These are phyloP conservation scores for Diaporthe destruens DNA, from an alignment of 2,329 filamentous ascomycete genomes.

Conservation along the genomic window DNA sequence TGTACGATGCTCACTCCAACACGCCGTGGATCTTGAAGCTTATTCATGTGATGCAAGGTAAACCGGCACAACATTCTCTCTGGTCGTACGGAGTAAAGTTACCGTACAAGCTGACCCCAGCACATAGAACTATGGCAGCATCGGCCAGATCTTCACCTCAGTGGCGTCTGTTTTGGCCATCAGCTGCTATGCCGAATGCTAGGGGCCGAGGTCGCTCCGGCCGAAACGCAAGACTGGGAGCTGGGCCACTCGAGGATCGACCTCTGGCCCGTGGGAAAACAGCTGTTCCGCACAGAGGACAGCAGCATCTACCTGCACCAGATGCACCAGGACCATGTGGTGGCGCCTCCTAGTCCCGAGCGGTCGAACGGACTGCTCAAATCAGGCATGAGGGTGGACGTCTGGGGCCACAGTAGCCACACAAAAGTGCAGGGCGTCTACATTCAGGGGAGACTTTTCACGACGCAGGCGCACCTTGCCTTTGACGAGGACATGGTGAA, in stretches of 20 bases:
- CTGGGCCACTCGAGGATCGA: slow-evolving; percentile 74
- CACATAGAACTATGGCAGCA: slow-evolving; percentile 60
- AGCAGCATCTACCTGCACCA: slow-evolving; percentile 73
- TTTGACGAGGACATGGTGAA: slow-evolving; percentile 78
- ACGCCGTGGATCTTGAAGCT: slow-evolving; percentile 76
- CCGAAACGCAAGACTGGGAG: slow-evolving; percentile 77
- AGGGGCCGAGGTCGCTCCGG: slow-evolving; percentile 74
- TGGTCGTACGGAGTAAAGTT: slow-evolving; percentile 44
- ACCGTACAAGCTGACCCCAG: slow-evolving; percentile 71
- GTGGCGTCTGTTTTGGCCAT: slow-evolving; percentile 86
- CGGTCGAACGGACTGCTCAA: slow-evolving; percentile 51
- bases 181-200: slow-evolving; percentile 81
- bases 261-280: slow-evolving; percentile 74
- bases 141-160: slow-evolving; percentile 67
- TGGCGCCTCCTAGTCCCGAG: slow-evolving; percentile 62
- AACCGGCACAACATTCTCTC: no score
- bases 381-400: slow-evolving; percentile 57
- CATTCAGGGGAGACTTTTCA: slow-evolving; percentile 71
- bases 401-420: slow-evolving; percentile 55
- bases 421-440: slow-evolving; percentile 83
- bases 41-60: neutral
- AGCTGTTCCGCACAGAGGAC: slow-evolving; percentile 72
- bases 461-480: slow-evolving; percentile 84
- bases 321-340: slow-evolving; percentile 84
- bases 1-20: slow-evolving; percentile 77